A percentile compares a stretch with the other conserved stretches of the same genome.
Evolutionary conservation across 768 basidiomycete genomes (phyloP).

Genomic region (Coprinopsis marcescibilis): DNA sequence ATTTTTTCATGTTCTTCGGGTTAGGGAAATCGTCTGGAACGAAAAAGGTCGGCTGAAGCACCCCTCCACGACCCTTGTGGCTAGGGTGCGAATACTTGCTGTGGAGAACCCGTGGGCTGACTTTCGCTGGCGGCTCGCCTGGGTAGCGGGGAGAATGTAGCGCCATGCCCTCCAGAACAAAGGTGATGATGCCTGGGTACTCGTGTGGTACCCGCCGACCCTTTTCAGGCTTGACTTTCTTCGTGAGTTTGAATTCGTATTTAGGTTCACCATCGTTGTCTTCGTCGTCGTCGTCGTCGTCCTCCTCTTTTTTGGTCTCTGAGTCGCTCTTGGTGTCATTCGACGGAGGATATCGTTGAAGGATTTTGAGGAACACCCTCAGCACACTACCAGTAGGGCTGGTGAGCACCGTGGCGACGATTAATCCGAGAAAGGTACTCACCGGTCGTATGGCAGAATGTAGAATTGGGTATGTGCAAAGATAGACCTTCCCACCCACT

Average conservation of each 20-base stretch:
- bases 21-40: constrained; percentile 4
- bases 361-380: constrained; percentile 18
- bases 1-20: constrained; percentile 4
- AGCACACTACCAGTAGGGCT: constrained; percentile 11
- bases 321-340: neutral
- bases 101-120: constrained; percentile 6
- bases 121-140: neutral
- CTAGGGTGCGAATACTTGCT: constrained; percentile 14
- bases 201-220: constrained; percentile 6
- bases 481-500: constrained; percentile 12
- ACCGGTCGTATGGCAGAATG: constrained; percentile 23
- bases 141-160: constrained; percentile 4
- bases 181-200: constrained; percentile 12
- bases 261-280: neutral
- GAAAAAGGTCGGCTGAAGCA: constrained; percentile 12
- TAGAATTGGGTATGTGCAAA: constrained; percentile 17
- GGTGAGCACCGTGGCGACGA: neutral
- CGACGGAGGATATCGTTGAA: constrained; percentile 15
- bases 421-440: neutral
- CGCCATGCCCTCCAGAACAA: constrained; percentile 14
- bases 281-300: neutral
- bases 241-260: neutral
- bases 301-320: neutral
- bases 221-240: neutral
- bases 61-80: neutral